phyloP scores from a whole-genome alignment of 208 protist species.

The Leishmania martiniquensis region DNA sequence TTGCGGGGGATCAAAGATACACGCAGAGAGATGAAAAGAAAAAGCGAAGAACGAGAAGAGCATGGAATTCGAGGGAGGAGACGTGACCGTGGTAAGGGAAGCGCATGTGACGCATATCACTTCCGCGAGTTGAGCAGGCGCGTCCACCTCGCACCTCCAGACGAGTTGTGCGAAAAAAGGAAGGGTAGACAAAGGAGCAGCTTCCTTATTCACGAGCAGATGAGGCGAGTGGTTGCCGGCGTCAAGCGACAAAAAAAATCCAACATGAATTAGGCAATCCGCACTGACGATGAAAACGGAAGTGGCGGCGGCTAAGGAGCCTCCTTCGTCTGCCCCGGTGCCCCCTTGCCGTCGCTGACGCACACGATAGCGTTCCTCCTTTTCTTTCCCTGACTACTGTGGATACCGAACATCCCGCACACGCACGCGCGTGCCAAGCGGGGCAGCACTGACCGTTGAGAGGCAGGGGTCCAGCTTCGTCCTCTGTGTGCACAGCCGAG shows the following conservation, averaged over 20 bases:
- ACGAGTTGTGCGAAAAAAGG: background rate
- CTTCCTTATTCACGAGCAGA: background rate
- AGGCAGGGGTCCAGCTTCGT: too few species aligned
- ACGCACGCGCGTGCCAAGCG: background rate
- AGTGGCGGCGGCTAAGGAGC: background rate
- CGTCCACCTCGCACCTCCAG: background rate
- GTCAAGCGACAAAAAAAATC: background rate
- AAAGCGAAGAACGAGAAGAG: background rate
- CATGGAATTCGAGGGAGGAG: background rate
- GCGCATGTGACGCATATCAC: background rate
- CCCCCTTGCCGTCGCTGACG: background rate
- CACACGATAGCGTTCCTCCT: background rate
- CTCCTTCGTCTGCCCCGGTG: background rate
- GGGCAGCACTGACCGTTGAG: background rate
- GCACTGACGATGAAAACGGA: background rate
- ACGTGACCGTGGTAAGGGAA: background rate
- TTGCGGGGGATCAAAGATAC: background rate
- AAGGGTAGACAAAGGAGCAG: background rate
- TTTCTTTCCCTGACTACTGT: background rate
- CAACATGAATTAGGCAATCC: background rate
- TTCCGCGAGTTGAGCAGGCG: background rate
- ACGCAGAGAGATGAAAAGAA: too few species aligned
- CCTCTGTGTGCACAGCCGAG: too few species aligned
- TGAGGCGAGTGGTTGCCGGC: background rate
- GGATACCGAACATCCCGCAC: background rate